Conservation (phyloP, 192 early-diverging fungal genomes). For the Coemansia sp. region DNA sequence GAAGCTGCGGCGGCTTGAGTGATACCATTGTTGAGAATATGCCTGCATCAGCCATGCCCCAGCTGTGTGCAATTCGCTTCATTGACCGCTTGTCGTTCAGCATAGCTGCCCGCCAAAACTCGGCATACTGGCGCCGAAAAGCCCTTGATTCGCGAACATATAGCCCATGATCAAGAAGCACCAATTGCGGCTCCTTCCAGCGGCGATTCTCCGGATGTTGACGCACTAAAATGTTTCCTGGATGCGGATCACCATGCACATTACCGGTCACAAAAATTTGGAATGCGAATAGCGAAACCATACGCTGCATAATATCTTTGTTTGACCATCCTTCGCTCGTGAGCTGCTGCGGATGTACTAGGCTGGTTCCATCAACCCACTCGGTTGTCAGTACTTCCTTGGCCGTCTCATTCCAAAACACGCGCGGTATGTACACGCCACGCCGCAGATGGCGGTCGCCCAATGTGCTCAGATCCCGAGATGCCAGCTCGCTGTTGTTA, state of each 20-base stretch:
- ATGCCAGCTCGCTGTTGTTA: slow-evolving; percentile 70
- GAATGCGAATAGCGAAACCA: slow-evolving; percentile 78
- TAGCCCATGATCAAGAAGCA: slow-evolving; percentile 90
- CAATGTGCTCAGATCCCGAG: slow-evolving; percentile 43
- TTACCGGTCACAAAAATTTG: slow-evolving; percentile 87
- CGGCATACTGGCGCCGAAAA: slow-evolving; percentile 77
- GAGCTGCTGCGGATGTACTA: slow-evolving; percentile 57
- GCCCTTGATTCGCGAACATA: slow-evolving; percentile 71
- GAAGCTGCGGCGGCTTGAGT: slow-evolving; percentile 30
- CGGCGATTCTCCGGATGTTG: slow-evolving; percentile 56
- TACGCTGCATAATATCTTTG: slow-evolving; percentile 64
- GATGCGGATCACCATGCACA: slow-evolving; percentile 87
- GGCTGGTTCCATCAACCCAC: slow-evolving; percentile 82
- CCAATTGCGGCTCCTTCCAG: slow-evolving; percentile 59
- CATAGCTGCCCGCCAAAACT: slow-evolving; percentile 84
- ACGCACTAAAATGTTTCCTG: slow-evolving; percentile 79
- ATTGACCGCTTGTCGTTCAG: slow-evolving; percentile 66
- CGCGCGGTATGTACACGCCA: slow-evolving; percentile 73
- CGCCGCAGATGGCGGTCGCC: slow-evolving; percentile 54
- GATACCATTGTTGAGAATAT: slow-evolving; percentile 51
- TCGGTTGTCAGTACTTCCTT: slow-evolving; percentile 79
- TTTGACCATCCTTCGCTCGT: slow-evolving; percentile 29
- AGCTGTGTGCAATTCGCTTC: slow-evolving; percentile 61
- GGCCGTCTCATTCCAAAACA: slow-evolving; percentile 70
- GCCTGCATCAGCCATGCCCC: slow-evolving; percentile 60